These are phyloP conservation scores for Balamuthia mandrillaris DNA, from an alignment of 208 protist species.

Conservation along the genomic window DNA sequence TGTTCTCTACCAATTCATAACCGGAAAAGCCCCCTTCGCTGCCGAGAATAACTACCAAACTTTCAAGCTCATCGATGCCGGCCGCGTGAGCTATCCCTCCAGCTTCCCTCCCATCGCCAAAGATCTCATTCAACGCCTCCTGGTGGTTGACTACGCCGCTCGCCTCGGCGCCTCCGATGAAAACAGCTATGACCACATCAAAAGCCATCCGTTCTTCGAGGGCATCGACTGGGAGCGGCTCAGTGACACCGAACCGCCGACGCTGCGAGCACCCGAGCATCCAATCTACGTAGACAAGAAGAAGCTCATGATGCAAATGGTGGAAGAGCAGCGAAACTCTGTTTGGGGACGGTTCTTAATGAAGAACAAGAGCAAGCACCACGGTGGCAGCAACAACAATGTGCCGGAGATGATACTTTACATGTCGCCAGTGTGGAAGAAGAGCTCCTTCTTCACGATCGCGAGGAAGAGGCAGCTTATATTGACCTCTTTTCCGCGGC, in stretches of 20 bases:
- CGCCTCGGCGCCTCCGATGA: too few relatives aligned
- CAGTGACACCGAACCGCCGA: neutral
- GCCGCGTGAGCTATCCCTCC: neutral
- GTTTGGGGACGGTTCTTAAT: slow-evolving; percentile 25
- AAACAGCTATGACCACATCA: slow-evolving; percentile 51
- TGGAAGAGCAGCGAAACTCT: neutral
- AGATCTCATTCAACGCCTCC: slow-evolving; percentile 51
- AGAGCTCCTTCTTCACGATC: neutral
- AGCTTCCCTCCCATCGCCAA: neutral
- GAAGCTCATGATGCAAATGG: neutral
- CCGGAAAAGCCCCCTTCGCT: slow-evolving; percentile 52
- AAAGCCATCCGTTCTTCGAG: slow-evolving; percentile 71
- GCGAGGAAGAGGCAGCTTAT: slow-evolving; percentile 56
- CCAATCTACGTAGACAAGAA: neutral
- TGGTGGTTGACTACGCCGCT: slow-evolving; percentile 35
- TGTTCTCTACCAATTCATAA: slow-evolving; percentile 61
- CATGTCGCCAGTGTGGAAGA: slow-evolving; percentile 45
- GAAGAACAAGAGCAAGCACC: neutral
- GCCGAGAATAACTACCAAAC: slow-evolving; percentile 56
- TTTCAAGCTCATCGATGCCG: slow-evolving; percentile 29
- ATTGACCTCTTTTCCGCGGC: slow-evolving; percentile 53
- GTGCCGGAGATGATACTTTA: neutral
- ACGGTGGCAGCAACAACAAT: neutral
- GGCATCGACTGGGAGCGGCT: slow-evolving; percentile 68
- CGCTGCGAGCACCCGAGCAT: neutral